phyloP scores from a whole-genome alignment of 2,329 filamentous ascomycete species.

The Chaetomiaceae sp. region DNA sequence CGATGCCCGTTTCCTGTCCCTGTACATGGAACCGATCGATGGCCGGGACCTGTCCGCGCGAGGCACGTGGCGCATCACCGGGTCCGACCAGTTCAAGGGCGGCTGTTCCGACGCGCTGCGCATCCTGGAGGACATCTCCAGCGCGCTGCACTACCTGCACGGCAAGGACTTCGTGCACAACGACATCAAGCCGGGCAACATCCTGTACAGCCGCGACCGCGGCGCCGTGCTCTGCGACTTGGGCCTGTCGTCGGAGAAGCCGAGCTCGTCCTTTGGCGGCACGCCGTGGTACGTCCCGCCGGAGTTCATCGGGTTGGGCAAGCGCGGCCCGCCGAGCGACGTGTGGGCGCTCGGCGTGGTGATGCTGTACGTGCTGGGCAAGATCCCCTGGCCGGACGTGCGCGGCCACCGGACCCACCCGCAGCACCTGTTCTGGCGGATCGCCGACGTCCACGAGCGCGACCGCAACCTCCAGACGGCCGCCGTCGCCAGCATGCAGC shows the following conservation, averaged over 20 bases:
- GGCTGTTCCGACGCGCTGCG: conserved; percentile 42
- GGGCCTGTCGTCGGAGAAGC: conserved; percentile 46
- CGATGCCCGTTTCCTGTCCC: conserved; percentile 52
- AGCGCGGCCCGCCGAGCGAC: conserved; percentile 49
- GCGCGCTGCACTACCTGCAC: conserved; percentile 52
- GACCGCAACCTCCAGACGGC: conserved; percentile 21
- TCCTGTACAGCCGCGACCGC: conserved; percentile 52
- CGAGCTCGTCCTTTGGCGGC: conserved; percentile 39
- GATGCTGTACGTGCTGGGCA: conserved; percentile 53
- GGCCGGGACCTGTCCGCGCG: conserved; percentile 47
- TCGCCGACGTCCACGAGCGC: conserved; percentile 51
- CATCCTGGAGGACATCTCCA: conserved; percentile 49
- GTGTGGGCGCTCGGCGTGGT: conserved; percentile 56
- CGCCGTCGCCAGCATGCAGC: conserved; percentile 48
- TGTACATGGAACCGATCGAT: conserved; percentile 58
- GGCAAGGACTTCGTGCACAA: conserved; percentile 50
- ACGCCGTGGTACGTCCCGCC: conserved; percentile 58
- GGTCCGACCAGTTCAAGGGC: conserved; percentile 46
- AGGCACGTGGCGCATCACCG: conserved; percentile 43
- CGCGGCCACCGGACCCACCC: conserved; percentile 43
- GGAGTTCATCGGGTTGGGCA: conserved; percentile 51
- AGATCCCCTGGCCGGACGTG: conserved; percentile 49
- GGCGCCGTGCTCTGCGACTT: conserved; percentile 57
- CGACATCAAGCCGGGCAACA: conserved; percentile 58
- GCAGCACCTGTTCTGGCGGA: conserved; percentile 51